Base-by-base conservation (phyloP, 345 rosid genomes). In the Euphorbia peplus region DNA sequence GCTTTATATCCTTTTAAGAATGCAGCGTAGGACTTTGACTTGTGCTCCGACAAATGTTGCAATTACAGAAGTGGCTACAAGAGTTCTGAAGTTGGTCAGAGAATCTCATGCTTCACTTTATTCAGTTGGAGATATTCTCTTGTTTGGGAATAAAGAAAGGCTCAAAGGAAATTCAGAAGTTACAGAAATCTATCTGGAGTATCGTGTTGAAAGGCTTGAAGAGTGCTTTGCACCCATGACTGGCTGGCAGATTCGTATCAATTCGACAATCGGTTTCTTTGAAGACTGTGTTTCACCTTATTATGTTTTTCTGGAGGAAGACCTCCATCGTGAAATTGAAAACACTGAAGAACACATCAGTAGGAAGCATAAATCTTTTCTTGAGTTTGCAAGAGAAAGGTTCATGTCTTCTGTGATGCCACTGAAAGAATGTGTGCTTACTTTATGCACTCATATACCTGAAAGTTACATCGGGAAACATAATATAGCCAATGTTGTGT, bases 41-140 rank as follows among this genome's bases (percentile, higher is more conserved):
- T 86, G 90, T 54, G 76, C 79, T 14, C 88, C 86, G 10, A 82
- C 90, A 42, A 84, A 86, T 70, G 74, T 77, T 59, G 88, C 90
- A 25, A 68, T 86, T 55, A 58, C 13, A 37, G 84, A 84, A 72
- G 76, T 84, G 32, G 85, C 85, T 5, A 32, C 80, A 0, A 76
- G 90, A 16, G 84, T 86, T 18, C 35, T 79, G 11, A 77, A 76
- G 63, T 70, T 86, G 56, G 64, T 79, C 32, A 75, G 30, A 64
- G 81, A 78, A 64, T 68, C 73, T 32, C 37, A 32, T 32, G 37
- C 3, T 32, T 32, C 37, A 6, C 4, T 32, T 32, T 32, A 32
- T 32, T 32, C 37, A 32, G 37, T 32, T 32, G 37, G 37, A 32
- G 37, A 32, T 6, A 32, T 32, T 32, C 37, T 32, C 37, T 32